These are phyloP conservation scores for Symbiotaphrina buchneri DNA, from an alignment of 495 filamentous ascomycete species.

Conservation along the genomic window DNA sequence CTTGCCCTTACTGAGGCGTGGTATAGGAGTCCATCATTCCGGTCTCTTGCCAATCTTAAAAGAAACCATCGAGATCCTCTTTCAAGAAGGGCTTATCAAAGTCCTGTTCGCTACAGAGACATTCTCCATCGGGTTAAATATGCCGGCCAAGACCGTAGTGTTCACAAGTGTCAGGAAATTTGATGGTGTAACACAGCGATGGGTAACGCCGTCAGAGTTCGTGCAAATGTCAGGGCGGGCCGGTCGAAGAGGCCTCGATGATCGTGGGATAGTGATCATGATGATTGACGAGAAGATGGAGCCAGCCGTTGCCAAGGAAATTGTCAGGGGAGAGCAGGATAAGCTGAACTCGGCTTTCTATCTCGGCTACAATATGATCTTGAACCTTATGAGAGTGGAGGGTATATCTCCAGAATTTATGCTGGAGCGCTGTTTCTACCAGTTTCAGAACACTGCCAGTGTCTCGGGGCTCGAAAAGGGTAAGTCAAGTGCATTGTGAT, in stretches of 20 bases:
- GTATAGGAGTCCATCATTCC: constrained; percentile 93
- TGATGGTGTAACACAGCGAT: constrained; percentile 61
- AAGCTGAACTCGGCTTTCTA: constrained; percentile 94
- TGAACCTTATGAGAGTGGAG: constrained; percentile 88
- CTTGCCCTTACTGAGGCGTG: constrained; percentile 67
- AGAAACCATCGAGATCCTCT: constrained; percentile 96
- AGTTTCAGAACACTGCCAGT: constrained; percentile 85
- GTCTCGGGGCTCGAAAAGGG: constrained; percentile 58
- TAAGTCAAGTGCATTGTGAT: constrained; percentile 8
- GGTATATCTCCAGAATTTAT: constrained; percentile 93
- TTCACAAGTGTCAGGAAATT: constrained; percentile 93
- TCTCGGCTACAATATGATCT: constrained; percentile 97
- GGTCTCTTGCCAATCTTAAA: constrained; percentile 90
- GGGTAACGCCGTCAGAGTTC: constrained; percentile 88
- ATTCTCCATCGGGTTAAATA: constrained; percentile 95
- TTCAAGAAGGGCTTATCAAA: constrained; percentile 95
- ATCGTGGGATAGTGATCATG: constrained; percentile 97
- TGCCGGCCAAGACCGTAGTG: constrained; percentile 97
- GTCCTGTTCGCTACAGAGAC: constrained; percentile 96
- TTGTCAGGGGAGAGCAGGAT: constrained; percentile 91
- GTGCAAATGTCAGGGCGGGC: constrained; percentile 97
- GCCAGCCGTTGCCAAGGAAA: constrained; percentile 74
- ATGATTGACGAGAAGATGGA: constrained; percentile 97
- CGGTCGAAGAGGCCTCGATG: constrained; percentile 88
- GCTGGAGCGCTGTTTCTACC: constrained; percentile 90